Percentiles rank a stretch among this genome's conserved stretches.
Evolutionary conservation across 106 monocot species (phyloP).

Genomic region (Posidonia australis): DNA sequence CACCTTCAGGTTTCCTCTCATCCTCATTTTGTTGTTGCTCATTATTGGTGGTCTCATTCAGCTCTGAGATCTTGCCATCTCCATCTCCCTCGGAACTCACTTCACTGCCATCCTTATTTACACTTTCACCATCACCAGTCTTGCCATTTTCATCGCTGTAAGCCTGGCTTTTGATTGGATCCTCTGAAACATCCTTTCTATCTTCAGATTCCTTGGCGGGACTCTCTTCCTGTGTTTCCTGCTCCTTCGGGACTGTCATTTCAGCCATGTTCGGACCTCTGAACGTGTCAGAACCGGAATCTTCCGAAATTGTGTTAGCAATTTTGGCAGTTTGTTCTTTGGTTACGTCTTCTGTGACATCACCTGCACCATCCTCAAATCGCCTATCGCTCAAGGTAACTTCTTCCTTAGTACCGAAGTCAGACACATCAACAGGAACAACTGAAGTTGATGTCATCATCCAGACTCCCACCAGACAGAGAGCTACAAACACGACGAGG

Average conservation of each 20-base stretch:
- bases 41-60: slow-evolving; percentile 6
- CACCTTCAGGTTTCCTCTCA: slow-evolving; percentile 22
- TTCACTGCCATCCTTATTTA: slow-evolving; percentile 5
- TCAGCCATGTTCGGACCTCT: not conserved
- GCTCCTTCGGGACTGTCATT: slow-evolving; percentile 16
- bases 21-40: slow-evolving; percentile 14
- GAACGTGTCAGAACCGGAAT: not conserved
- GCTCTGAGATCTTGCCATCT: slow-evolving; percentile 3
- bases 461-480: slow-evolving; percentile 74
- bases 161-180: slow-evolving; percentile 12
- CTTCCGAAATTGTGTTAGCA: slow-evolving; percentile 1
- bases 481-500: slow-evolving; percentile 53
- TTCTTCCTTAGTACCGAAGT: slow-evolving; percentile 16
- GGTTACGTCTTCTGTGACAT: slow-evolving; percentile 24
- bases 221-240: slow-evolving; percentile 28
- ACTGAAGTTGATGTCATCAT: slow-evolving; percentile 59
- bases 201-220: slow-evolving; percentile 15
- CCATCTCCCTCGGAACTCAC: slow-evolving; percentile 9
- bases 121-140: slow-evolving; percentile 1
- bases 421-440: slow-evolving; percentile 32
- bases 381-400: slow-evolving; percentile 14
- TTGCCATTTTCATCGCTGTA: slow-evolving; percentile 34
- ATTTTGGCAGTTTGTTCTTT: slow-evolving; percentile 9
- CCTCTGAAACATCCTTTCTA: slow-evolving; percentile 14
- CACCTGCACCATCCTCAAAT: slow-evolving; percentile 30